Conservation (phyloP, 306 rosid genomes). For the Rosa chinensis region DNA sequence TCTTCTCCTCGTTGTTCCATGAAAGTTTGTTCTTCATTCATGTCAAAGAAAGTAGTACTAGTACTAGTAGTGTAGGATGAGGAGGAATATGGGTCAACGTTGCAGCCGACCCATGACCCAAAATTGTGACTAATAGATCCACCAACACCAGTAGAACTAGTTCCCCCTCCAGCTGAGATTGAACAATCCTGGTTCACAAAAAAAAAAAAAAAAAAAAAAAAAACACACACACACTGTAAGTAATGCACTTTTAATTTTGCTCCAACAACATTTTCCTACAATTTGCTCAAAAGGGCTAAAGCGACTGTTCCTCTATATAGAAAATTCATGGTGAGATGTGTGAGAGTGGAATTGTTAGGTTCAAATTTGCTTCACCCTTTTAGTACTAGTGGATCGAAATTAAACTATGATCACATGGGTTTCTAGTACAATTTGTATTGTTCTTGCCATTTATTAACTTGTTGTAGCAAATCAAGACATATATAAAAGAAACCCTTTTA, state of each 20-base stretch:
- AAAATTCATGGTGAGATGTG: slow-evolving; percentile 26
- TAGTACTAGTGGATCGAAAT: neutral
- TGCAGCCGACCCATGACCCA: slow-evolving; percentile 53
- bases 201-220: neutral
- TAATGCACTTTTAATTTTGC: neutral
- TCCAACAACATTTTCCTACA: slow-evolving; percentile 12
- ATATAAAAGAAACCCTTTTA: neutral
- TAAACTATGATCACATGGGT: slow-evolving; percentile 30
- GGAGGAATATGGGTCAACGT: slow-evolving; percentile 55
- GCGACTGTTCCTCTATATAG: slow-evolving; percentile 23
- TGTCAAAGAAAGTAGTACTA: slow-evolving; percentile 41
- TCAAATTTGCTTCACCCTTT: neutral
- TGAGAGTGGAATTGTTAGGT: neutral
- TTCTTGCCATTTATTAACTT: slow-evolving; percentile 17
- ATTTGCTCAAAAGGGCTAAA: neutral
- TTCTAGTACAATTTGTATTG: slow-evolving; percentile 21
- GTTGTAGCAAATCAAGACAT: slow-evolving; percentile 15
- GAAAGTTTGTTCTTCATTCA: slow-evolving; percentile 10
- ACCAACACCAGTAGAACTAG: slow-evolving; percentile 33
- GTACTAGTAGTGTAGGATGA: slow-evolving; percentile 27
- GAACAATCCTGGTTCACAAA: slow-evolving; percentile 54
- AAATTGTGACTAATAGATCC: slow-evolving; percentile 42
- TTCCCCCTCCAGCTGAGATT: slow-evolving; percentile 53
- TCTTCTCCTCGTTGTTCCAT: slow-evolving; percentile 17
- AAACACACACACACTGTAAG: neutral